Base-by-base conservation (phyloP, 345 rosid genomes). In the Melastoma malabathricum region DNA sequence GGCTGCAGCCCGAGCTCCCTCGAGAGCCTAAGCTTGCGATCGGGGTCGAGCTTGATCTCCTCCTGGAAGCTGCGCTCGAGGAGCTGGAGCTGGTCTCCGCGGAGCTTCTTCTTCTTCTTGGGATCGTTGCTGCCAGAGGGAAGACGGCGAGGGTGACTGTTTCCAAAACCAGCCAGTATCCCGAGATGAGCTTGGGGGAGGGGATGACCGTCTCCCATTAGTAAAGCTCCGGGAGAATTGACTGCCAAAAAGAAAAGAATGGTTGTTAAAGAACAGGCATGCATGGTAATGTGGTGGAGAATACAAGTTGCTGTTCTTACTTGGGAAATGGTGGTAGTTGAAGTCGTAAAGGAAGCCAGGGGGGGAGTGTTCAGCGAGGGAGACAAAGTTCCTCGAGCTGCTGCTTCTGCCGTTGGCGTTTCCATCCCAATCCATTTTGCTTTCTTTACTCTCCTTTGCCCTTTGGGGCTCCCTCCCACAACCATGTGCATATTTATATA, bases 1-100 rank as follows among this genome's bases (percentile, higher is more conserved):
- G 98, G 96, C 58, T 84, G 89, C 10, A 86, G 82, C 45, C 98
- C 87, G 16, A 90, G 82, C 23, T 84, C 98, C 44, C 68, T 70
- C 10, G 96, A 80, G 48, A 90, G 78, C 74, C 71, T 80, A 83
- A 82, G 78, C 65, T 90, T 86, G 70, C 87, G 59, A 10, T 82
- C 82, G 5, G 94, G 83, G 18, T 82, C 89, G 45, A 90, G 66
- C 77, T 86, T 90, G 19, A 74, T 71, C 66, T 86, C 96, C 61
- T 86, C 96, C 38, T 78, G 89, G 56, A 90, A 90, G 66, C 87
- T 75, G 60, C 73, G 78, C 76, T 90, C 98, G 18, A 86, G 64
- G 0, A 82, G 74, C 10, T 78, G 85, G 19, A 86, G 48, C 67
- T 90, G 98, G 29, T 71, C 81, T 44, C 53, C 77, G 6, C 87